Base-by-base conservation (phyloP, 2,329 filamentous ascomycete species). In the Didymella pinodella region DNA sequence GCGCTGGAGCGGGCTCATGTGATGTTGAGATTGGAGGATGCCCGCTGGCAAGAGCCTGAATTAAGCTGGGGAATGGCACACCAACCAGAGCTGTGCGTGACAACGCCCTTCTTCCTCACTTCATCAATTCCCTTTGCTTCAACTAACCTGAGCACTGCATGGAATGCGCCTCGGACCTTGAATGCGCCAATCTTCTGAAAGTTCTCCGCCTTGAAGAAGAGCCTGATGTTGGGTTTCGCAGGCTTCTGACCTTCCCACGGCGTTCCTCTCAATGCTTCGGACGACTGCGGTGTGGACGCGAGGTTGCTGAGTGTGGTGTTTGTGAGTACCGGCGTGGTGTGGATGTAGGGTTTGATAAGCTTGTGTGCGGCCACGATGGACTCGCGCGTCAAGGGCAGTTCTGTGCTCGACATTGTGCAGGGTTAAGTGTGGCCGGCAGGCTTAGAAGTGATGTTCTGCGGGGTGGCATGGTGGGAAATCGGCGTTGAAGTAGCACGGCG, bases 141-240 rank as follows among this genome's bases (percentile, higher is more conserved):
- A 72, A 89, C 87, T 71, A 97, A 78, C 56, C 90, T 79, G 69
- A 88, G 84, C 36, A 97, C 74, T 0, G 93, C 93, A 77, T 97
- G 92, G 68, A 97, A 97, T 0, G 93, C 94, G 5, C 94, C 95
- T 7, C 94, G 83, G 16, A 88, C 90, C 80, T 98, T 98, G 82
- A 98, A 98, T 0, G 94, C 94, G 50, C 94, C 95, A 54, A 96
- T 88, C 54, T 88, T 87, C 81, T 98, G 95, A 58, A 92, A 82
- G 77, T 97, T 97, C 82, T 98, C 94, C 77, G 92, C 96, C 81
- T 98, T 98, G 85, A 98, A 96, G 82, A 91, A 95, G 51, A 98
- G 83, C 12, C 87, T 83, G 38, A 97, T 80, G 48, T 80, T 85
- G 0, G 92, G 92, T 4, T 75, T 80, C 0, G 90, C 86, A 0